These are phyloP conservation scores for Hepatocystis sp. DNA, from an alignment of 169 alveolate genomes.

Conservation along the genomic window DNA sequence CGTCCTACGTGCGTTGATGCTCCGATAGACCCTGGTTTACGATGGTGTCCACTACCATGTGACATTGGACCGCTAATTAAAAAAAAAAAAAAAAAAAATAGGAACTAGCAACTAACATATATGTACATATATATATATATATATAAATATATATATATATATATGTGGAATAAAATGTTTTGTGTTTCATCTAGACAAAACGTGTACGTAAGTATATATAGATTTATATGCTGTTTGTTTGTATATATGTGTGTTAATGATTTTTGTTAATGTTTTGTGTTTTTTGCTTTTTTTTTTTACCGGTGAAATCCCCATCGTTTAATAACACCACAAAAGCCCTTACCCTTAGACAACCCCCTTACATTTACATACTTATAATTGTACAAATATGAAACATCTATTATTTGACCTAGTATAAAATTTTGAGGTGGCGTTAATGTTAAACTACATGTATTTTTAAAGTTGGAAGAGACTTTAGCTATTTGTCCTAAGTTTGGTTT, in stretches of 20 bases:
- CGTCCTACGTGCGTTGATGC: conserved; percentile 95
- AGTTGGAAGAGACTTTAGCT: conserved; percentile 77
- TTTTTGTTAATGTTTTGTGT: background rate
- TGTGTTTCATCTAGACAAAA: too few relatives aligned
- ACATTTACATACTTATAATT: conserved; percentile 92
- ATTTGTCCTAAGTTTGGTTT: conserved; percentile 84
- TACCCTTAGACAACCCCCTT: conserved; percentile 92
- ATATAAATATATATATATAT: too few relatives aligned
- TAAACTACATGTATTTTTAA: conserved; percentile 82
- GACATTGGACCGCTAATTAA: conserved; percentile 89
- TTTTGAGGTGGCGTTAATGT: conserved; percentile 90
- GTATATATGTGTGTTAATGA: background rate
- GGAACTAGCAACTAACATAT: too few relatives aligned
- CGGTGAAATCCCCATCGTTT: conserved; percentile 94
- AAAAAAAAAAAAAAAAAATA: too few relatives aligned
- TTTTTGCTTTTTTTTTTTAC: conserved; percentile 59
- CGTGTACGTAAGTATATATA: too few relatives aligned
- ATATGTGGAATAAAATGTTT: too few relatives aligned
- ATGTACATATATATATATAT: too few relatives aligned
- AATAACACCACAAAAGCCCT: conserved; percentile 94
- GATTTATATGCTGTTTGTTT: conserved; percentile 1
- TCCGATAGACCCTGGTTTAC: conserved; percentile 95
- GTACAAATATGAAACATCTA: conserved; percentile 89
- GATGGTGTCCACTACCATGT: conserved; percentile 95
- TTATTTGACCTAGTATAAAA: conserved; percentile 87